Percentiles rank a stretch among this genome's conserved stretches.
Conservation (phyloP, 352 stramenopile genomes). For the Blastocystis hominis region DNA sequence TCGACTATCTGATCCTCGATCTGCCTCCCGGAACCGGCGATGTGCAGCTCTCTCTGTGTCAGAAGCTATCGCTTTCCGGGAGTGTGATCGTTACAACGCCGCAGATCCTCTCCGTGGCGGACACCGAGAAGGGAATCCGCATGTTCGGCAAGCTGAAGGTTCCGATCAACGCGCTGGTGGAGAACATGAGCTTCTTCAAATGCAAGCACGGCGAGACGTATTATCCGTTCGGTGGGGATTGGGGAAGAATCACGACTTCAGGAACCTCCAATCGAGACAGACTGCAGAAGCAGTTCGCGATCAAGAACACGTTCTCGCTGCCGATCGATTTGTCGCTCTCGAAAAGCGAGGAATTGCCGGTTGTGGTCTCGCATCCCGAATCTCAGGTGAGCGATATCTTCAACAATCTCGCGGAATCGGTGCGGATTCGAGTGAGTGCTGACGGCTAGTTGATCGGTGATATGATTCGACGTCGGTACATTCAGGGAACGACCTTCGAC, state of each 20-base stretch:
- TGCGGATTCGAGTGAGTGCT: not conserved
- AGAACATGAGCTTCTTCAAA: constrained; percentile 95
- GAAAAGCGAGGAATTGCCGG: constrained; percentile 32
- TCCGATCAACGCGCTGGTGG: constrained; percentile 86
- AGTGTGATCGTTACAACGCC: constrained; percentile 97
- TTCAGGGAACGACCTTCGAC: not conserved
- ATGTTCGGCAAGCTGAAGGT: constrained; percentile 67
- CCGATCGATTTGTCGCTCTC: constrained; percentile 58
- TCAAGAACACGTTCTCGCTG: constrained; percentile 52
- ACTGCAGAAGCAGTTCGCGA: constrained; percentile 57
- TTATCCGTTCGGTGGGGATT: constrained; percentile 60
- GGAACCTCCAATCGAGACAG: constrained; percentile 46
- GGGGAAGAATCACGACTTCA: not conserved
- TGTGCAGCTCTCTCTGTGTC: constrained; percentile 92
- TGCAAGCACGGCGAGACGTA: constrained; percentile 62
- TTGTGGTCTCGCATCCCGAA: constrained; percentile 32
- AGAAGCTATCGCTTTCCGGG: constrained; percentile 89
- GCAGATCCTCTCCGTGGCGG: constrained; percentile 88
- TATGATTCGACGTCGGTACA: constrained; percentile 39
- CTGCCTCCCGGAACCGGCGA: constrained; percentile 98
- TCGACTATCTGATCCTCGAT: constrained; percentile 96
- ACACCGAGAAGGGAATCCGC: constrained; percentile 82
- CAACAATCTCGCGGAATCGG: not conserved
- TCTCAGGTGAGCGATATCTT: constrained; percentile 23
- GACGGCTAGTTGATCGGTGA: not conserved